A percentile compares a stretch with the other conserved stretches of the same genome.
Conservation (phyloP, 768 basidiomycete genomes). For the Pisolithus orientalis region DNA sequence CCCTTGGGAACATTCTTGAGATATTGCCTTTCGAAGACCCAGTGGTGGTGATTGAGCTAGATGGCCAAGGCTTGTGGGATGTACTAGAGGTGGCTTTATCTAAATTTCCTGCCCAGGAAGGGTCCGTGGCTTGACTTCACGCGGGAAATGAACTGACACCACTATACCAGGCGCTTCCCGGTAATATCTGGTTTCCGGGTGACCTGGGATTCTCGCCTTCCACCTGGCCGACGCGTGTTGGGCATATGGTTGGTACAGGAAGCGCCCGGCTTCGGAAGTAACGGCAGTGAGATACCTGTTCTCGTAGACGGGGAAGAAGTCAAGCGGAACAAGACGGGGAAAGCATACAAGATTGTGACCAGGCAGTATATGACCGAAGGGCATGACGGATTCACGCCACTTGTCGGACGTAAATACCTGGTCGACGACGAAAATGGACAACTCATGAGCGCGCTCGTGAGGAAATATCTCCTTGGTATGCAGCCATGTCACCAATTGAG, state of each 20-base stretch:
- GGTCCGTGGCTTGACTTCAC: slow-evolving; percentile 38
- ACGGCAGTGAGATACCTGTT: slow-evolving; percentile 21
- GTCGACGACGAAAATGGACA: slow-evolving; percentile 82
- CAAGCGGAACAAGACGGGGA: slow-evolving; percentile 43
- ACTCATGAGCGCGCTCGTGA: slow-evolving; percentile 70
- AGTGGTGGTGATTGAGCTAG: slow-evolving; percentile 71
- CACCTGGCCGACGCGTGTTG: slow-evolving; percentile 65
- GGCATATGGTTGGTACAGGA: slow-evolving; percentile 60
- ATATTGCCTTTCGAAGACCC: slow-evolving; percentile 89
- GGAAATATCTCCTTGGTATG: slow-evolving; percentile 78
- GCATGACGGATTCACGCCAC: slow-evolving; percentile 72
- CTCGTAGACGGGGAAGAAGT: slow-evolving; percentile 50
- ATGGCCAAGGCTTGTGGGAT: slow-evolving; percentile 75
- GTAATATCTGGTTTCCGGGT: slow-evolving; percentile 80
- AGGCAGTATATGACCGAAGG: slow-evolving; percentile 81
- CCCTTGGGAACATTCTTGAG: slow-evolving; percentile 81
- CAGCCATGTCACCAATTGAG: background rate
- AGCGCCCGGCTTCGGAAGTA: slow-evolving; percentile 12
- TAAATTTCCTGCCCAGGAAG: slow-evolving; percentile 88
- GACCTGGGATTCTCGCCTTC: slow-evolving; percentile 76
- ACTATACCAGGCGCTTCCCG: slow-evolving; percentile 70
- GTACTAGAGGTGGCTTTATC: slow-evolving; percentile 65
- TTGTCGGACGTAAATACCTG: slow-evolving; percentile 61
- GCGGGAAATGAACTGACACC: background rate
- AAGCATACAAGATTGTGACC: slow-evolving; percentile 76